phyloP scores from a whole-genome alignment of 106 monocot species.

The Gastrodia elata region DNA sequence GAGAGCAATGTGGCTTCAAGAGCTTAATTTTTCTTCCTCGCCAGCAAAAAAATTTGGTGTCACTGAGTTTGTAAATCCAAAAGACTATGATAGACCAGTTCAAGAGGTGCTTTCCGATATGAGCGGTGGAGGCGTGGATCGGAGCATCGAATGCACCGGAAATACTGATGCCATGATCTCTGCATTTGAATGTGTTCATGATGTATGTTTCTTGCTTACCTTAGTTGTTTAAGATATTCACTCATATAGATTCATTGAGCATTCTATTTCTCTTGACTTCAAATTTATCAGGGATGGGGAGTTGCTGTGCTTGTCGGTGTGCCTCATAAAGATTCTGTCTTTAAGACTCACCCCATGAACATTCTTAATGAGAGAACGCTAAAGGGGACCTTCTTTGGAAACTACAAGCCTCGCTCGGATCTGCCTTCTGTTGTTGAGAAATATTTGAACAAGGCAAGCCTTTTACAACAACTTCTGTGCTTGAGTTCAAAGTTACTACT shows the following conservation, averaged over 20 bases:
- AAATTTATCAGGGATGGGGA: constrained; percentile 63
- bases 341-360: constrained; percentile 69
- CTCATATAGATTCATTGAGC: background rate
- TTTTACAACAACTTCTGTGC: background rate
- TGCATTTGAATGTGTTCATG: constrained; percentile 84
- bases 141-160: constrained; percentile 72
- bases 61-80: constrained; percentile 63
- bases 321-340: constrained; percentile 61
- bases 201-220: constrained; percentile 21
- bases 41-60: constrained; percentile 76
- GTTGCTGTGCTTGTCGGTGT: constrained; percentile 80
- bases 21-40: background rate
- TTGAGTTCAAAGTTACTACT: too few relatives aligned
- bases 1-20: background rate
- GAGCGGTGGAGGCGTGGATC: constrained; percentile 69
- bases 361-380: constrained; percentile 69
- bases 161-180: constrained; percentile 74
- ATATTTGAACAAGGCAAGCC: constrained; percentile 50
- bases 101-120: constrained; percentile 85
- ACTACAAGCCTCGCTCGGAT: constrained; percentile 80
- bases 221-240: background rate
- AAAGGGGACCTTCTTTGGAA: constrained; percentile 80
- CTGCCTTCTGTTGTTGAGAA: constrained; percentile 63
- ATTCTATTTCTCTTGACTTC: background rate
- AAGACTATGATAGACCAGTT: constrained; percentile 61